Evolutionary conservation across 2,329 filamentous ascomycete species (phyloP), one percentile per base, ranked within the genome.

Genomic region (Epichloe brachyelytri): DNA sequence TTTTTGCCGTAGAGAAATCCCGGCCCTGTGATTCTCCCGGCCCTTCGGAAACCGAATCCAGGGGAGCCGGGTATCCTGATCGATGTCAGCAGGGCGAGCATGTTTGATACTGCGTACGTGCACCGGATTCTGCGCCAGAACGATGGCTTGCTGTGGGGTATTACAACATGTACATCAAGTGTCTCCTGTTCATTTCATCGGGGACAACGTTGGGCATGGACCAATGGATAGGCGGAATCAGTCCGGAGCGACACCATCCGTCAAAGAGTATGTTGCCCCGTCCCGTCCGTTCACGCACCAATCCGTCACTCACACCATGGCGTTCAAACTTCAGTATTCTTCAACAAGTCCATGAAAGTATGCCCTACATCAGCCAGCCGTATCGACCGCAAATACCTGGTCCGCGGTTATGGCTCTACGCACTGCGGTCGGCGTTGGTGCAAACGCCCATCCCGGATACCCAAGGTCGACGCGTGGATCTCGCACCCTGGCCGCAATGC

Each of bases 101-200:
- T 74, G 4, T 73, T 75, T 53, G 71, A 74, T 54, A 73, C 71
- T 0, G 65, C 69, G 4, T 74, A 74, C 50, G 66, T 72, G 5
- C 70, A 72, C 22, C 63, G 63, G 5, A 55, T 67, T 7, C 60
- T 74, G 1, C 65, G 68, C 1, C 46, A 40, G 37, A 65, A 67
- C 22, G 65, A 64, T 10, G 58, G 48, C 5, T 51, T 68, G 6
- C 60, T 69, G 6, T 74, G 71, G 71, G 58, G 55, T 69, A 70
- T 51, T 74, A 74, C 51, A 62, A 71, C 50, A 55, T 57, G 12
- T 71, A 69, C 43, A 65, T 72, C 52, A 63, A 65, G 49, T 64
- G 58, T 54, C 53, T 65, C 1, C 65, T 68, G 5, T 60, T 54
- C 48, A 26, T 58, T 15, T 49, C 53, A 4, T 68, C 67, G 15